A percentile compares a stretch with the other conserved stretches of the same genome.
Evolutionary conservation across 148 eudicot genomes (phyloP).

Genomic region (Tetragonia tetragonoides): DNA sequence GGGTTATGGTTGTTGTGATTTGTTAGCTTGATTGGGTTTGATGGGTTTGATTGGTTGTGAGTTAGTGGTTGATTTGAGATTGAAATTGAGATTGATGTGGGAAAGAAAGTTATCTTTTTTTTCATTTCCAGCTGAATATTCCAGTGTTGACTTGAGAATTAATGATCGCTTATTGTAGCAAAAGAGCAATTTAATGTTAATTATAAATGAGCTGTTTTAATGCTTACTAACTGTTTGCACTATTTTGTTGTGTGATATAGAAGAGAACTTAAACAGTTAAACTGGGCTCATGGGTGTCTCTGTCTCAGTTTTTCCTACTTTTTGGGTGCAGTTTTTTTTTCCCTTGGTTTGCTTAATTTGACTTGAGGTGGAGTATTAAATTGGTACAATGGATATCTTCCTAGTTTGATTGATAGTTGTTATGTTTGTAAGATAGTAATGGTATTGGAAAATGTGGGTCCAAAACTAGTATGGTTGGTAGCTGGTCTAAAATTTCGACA

Average conservation of each 20-base stretch:
- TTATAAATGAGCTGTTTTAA: neutral
- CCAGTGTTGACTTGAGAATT: conserved; percentile 1
- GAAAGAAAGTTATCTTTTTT: neutral
- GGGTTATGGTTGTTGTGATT: neutral
- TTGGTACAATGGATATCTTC: neutral
- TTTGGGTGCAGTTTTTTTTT: neutral
- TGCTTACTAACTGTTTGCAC: neutral
- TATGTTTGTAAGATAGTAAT: neutral
- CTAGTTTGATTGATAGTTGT: conserved; percentile 13
- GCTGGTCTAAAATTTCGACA: neutral
- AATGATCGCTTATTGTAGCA: neutral
- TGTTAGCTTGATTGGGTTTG: neutral
- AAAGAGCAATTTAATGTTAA: neutral
- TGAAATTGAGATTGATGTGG: neutral
- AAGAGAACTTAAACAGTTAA: no score
- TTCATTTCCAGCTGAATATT: neutral
- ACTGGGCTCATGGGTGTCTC: neutral
- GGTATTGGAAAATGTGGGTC: neutral
- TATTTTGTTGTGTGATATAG: no score
- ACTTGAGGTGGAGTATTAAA: neutral
- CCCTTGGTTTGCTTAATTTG: neutral
- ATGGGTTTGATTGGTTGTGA: neutral
- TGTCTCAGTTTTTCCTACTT: neutral
- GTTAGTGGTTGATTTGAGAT: neutral
- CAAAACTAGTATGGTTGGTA: neutral